A percentile compares a stretch with the other conserved stretches of the same genome.
phyloP scores from a whole-genome alignment of 352 stramenopile genomes.

The Thalassiosira exigua region DNA sequence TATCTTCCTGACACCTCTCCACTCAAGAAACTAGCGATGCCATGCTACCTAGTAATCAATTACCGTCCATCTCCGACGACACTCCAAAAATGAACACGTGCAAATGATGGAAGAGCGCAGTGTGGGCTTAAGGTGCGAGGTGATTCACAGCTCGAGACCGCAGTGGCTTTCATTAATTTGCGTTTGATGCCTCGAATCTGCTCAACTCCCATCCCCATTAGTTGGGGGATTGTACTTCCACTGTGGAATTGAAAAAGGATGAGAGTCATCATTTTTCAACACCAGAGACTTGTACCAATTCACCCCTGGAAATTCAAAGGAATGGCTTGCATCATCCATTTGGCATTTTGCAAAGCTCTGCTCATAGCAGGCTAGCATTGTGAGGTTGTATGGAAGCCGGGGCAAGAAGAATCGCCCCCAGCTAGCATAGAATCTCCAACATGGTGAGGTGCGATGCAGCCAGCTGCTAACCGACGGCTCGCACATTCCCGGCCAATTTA shows the following conservation, averaged over 20 bases:
- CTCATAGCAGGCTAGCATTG: background rate
- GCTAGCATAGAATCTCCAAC: constrained; percentile 38
- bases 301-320: background rate
- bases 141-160: constrained; percentile 18
- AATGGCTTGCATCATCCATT: background rate
- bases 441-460: background rate
- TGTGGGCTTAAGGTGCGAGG: background rate
- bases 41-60: no score
- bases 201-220: background rate
- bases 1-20: no score
- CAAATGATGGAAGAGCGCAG: no score
- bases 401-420: constrained; percentile 3
- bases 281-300: constrained; percentile 36
- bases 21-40: no score
- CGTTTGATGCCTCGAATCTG: background rate
- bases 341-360: background rate
- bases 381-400: constrained; percentile 32
- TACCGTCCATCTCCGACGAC: no score
- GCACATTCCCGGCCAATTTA: background rate
- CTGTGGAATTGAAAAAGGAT: constrained; percentile 42
- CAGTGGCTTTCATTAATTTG: constrained; percentile 4
- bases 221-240: background rate
- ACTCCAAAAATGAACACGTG: no score
- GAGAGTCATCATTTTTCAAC: constrained; percentile 37
- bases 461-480: background rate